Percentiles rank a stretch among this genome's conserved stretches.
phyloP scores from a whole-genome alignment of 2,329 filamentous ascomycete genomes.

The Zasmidium cellare region DNA sequence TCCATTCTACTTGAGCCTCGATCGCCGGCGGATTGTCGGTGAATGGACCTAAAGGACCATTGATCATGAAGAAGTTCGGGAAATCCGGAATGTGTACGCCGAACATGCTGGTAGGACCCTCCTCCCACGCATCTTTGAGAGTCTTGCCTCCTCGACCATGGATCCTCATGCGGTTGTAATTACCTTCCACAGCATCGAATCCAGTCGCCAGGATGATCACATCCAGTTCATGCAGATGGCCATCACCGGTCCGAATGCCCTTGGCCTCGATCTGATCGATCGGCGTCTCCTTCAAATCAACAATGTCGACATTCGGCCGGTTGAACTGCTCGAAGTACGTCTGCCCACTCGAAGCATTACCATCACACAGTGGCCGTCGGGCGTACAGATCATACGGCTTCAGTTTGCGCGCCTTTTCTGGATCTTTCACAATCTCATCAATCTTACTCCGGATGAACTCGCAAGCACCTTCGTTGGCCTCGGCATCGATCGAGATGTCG shows the following conservation, averaged over 20 bases:
- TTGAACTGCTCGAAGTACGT: conserved; percentile 50
- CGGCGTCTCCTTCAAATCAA: conserved; percentile 44
- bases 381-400: conserved; percentile 55
- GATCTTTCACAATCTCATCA: conserved; percentile 51
- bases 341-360: conserved; percentile 43
- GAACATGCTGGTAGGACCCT: conserved; percentile 36
- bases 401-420: conserved; percentile 51
- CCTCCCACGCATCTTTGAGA: conserved; percentile 36
- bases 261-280: conserved; percentile 53
- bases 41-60: conserved; percentile 42
- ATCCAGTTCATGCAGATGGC: conserved; percentile 43
- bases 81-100: conserved; percentile 40
- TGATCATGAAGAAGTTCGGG: conserved; percentile 46
- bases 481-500: conserved; percentile 48
- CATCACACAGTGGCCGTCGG: conserved; percentile 34
- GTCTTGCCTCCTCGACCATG: conserved; percentile 29
- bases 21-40: conserved; percentile 39
- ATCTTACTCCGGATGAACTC: conserved; percentile 58
- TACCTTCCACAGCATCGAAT: conserved; percentile 42
- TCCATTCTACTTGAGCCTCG: conserved; percentile 36
- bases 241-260: conserved; percentile 46
- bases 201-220: conserved; percentile 48
- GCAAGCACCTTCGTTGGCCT: conserved; percentile 56
- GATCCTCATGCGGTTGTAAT: conserved; percentile 35
- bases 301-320: conserved; percentile 42